Conservation (phyloP, 495 filamentous ascomycete genomes). For the Aspergillus nidulans region DNA sequence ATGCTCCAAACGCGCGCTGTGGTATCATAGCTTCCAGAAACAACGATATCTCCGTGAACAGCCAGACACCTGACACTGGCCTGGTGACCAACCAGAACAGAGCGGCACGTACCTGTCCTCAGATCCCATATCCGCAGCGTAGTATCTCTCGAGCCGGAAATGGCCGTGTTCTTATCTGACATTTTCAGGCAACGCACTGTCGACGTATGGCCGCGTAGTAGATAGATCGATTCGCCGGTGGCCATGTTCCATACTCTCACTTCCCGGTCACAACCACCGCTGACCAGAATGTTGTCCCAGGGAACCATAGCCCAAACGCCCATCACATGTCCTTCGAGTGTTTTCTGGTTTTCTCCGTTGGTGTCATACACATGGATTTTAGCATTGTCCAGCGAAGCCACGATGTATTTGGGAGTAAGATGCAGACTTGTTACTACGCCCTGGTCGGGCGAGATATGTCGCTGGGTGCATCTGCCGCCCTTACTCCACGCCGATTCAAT, state of each 20-base stretch:
- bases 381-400: conserved; percentile 95
- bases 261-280: conserved; percentile 93
- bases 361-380: conserved; percentile 98
- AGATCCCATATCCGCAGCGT: conserved; percentile 96
- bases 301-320: conserved; percentile 99
- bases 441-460: conserved; percentile 89
- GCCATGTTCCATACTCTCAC: conserved; percentile 97
- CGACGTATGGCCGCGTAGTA: conserved; percentile 88
- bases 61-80: conserved; percentile 94
- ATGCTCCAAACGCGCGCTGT: conserved; percentile 98
- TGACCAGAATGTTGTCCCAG: conserved; percentile 92
- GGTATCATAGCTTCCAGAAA: conserved; percentile 96
- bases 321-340: conserved; percentile 93
- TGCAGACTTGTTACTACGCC: conserved; percentile 96
- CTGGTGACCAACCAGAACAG: conserved; percentile 92
- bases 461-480: conserved; percentile 70
- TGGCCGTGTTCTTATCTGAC: conserved; percentile 87
- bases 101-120: conserved; percentile 74
- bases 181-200: conserved; percentile 97
- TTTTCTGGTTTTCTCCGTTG: conserved; percentile 80
- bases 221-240: conserved; percentile 76
- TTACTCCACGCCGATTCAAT: conserved; percentile 96
- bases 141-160: conserved; percentile 93
- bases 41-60: conserved; percentile 90
- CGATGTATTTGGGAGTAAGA: conserved; percentile 90